Evolutionary conservation across 192 early-diverging fungal species (phyloP).

Genomic region (Coemansia sp.): DNA sequence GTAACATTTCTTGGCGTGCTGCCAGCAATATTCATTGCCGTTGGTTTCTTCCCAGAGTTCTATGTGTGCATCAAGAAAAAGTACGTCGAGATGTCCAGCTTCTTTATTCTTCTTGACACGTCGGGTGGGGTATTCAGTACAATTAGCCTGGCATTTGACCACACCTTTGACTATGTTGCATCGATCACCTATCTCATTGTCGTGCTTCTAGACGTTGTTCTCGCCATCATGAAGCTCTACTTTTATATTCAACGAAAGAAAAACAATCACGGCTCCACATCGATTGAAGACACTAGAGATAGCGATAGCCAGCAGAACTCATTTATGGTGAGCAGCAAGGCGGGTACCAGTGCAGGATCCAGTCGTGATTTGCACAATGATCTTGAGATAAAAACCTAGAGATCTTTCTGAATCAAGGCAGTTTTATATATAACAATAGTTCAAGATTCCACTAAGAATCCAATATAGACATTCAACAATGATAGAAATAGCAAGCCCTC

Average conservation of each 20-base stretch:
- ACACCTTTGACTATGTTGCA: constrained; percentile 51
- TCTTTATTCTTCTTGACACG: constrained; percentile 46
- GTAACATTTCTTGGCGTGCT: constrained; percentile 46
- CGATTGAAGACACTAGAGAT: not conserved
- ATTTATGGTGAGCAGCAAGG: not conserved
- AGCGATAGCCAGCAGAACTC: not conserved
- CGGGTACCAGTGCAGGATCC: not conserved
- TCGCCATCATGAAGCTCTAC: constrained; percentile 48
- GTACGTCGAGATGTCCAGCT: constrained; percentile 52
- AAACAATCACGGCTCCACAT: not conserved
- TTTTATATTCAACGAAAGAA: constrained; percentile 35
- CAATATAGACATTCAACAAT: not conserved
- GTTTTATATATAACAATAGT: no score
- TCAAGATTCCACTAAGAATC: not conserved
- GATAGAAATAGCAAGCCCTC: not conserved
- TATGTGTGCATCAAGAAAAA: constrained; percentile 50
- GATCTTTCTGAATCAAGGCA: no score
- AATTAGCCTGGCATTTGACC: constrained; percentile 49
- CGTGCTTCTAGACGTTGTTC: constrained; percentile 42
- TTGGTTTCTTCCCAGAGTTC: constrained; percentile 52
- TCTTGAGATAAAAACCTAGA: not conserved
- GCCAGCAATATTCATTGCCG: constrained; percentile 46
- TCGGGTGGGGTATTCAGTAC: constrained; percentile 49
- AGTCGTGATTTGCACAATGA: not conserved
- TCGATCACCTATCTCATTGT: constrained; percentile 53